A percentile compares a stretch with the other conserved stretches of the same genome.
Conservation (phyloP, 257 asterid genomes). For the Gardenia jasminoides region DNA sequence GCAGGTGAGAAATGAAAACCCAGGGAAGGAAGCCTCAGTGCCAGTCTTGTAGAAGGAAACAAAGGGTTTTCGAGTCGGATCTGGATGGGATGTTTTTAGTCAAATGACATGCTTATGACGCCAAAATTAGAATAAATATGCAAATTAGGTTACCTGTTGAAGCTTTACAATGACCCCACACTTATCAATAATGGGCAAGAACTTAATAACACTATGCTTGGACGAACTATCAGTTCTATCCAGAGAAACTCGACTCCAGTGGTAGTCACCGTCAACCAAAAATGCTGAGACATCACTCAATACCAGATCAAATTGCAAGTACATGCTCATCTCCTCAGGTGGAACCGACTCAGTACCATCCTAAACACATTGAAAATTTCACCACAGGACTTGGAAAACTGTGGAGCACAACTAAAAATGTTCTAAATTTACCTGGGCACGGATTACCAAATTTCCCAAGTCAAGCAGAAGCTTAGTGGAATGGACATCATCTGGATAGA, state of each 20-base stretch:
- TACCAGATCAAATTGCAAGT: conserved; percentile 82
- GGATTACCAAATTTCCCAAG: conserved; percentile 87
- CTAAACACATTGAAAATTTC: conserved; percentile 42
- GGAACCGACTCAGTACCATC: conserved; percentile 65
- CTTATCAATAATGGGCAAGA: conserved; percentile 82
- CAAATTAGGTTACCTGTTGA: conserved; percentile 70
- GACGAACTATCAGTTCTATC: conserved; percentile 37
- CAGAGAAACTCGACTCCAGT: conserved; percentile 58
- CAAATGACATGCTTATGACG: neutral
- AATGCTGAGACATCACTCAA: conserved; percentile 95
- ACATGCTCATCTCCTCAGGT: conserved; percentile 74
- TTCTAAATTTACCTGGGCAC: conserved; percentile 61
- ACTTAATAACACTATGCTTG: conserved; percentile 41
- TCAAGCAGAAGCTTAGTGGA: conserved; percentile 93
- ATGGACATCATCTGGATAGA: conserved; percentile 68
- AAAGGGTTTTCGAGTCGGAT: conserved; percentile 70
- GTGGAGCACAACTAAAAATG: neutral
- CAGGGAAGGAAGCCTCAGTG: conserved; percentile 82
- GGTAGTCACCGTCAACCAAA: conserved; percentile 89
- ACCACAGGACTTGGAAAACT: conserved; percentile 6
- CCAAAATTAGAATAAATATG: neutral
- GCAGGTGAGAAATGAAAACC: conserved; percentile 95
- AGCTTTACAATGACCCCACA: conserved; percentile 90
- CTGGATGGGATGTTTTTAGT: conserved; percentile 39
- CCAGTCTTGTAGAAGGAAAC: conserved; percentile 77